Evolutionary conservation across 1,139 yeast genomes (phyloP).

Genomic region (Pichia sp.): DNA sequence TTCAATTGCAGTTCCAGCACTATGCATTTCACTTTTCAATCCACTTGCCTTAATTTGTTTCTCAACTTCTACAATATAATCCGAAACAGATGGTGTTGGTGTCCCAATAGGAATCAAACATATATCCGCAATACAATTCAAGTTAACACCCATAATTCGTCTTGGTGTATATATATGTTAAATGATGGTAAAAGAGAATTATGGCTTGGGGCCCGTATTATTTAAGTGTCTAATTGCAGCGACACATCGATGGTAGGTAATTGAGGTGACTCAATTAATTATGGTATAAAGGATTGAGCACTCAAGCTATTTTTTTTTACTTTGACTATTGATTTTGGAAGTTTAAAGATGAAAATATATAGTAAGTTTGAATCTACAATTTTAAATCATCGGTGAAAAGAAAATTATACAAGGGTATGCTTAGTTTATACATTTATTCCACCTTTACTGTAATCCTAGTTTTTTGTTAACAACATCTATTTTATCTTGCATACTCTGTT

Average conservation of each 20-base stretch:
- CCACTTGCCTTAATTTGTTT: constrained; percentile 52
- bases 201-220: too few relatives aligned
- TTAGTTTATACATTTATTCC: neutral
- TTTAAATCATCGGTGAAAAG: too few relatives aligned
- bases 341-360: too few relatives aligned
- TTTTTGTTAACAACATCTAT: constrained; percentile 51
- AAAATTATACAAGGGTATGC: too few relatives aligned
- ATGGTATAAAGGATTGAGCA: too few relatives aligned
- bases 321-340: too few relatives aligned
- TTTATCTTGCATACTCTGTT: constrained; percentile 64
- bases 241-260: too few relatives aligned
- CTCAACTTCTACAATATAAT: constrained; percentile 67
- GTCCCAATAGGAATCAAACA: constrained; percentile 86
- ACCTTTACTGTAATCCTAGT: constrained; percentile 1
- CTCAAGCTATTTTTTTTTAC: too few relatives aligned
- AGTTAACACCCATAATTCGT: constrained; percentile 32
- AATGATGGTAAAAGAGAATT: neutral
- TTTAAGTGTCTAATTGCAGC: too few relatives aligned
- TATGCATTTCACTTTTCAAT: constrained; percentile 64
- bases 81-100: constrained; percentile 66
- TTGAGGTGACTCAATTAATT: too few relatives aligned
- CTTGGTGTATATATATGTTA: neutral
- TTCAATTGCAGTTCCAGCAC: constrained; percentile 86
- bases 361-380: too few relatives aligned
- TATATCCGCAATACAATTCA: constrained; percentile 72